Conservation (phyloP, 495 filamentous ascomycete genomes). For the Cenococcum geophilum region DNA sequence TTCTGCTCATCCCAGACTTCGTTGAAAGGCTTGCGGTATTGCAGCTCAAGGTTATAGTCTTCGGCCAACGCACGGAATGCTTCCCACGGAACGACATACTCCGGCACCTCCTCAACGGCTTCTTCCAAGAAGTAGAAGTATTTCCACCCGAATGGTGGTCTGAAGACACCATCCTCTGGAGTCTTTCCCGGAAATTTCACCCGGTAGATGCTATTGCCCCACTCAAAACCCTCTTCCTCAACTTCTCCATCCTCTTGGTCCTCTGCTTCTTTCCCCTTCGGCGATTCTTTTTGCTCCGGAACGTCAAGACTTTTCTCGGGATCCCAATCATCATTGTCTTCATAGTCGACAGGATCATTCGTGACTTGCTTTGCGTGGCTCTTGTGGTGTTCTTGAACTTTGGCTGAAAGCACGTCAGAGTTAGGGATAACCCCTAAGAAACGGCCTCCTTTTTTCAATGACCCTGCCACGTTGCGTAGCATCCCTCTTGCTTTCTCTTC, state of each 20-base stretch:
- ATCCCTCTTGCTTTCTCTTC: conserved; percentile 80
- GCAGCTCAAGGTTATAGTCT: conserved; percentile 90
- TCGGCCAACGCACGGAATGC: conserved; percentile 90
- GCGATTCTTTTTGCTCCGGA: conserved; percentile 18
- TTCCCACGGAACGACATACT: conserved; percentile 98
- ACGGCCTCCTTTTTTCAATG: conserved; percentile 84
- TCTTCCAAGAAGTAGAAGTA: conserved; percentile 95
- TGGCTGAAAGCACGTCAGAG: conserved; percentile 72
- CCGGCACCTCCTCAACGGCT: conserved; percentile 90
- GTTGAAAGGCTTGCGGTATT: conserved; percentile 81
- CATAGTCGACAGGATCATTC: conserved; percentile 14
- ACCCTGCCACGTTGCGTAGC: conserved; percentile 85
- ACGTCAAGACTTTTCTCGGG: conserved; percentile 34
- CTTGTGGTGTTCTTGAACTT: conserved; percentile 46
- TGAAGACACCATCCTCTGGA: conserved; percentile 74
- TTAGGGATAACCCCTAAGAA: conserved; percentile 93
- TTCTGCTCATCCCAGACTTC: conserved; percentile 90
- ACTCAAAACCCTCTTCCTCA: conserved; percentile 57
- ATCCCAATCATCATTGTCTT: conserved; percentile 35
- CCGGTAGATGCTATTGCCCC: conserved; percentile 89
- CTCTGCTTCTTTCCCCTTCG: conserved; percentile 19
- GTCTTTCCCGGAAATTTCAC: conserved; percentile 79
- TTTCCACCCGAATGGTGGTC: conserved; percentile 94
- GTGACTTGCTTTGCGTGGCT: background rate
- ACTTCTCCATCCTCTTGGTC: conserved; percentile 47